These are phyloP conservation scores for Nematocida ausubeli DNA, from an alignment of 371 early-diverging fungal species.

Conservation along the genomic window DNA sequence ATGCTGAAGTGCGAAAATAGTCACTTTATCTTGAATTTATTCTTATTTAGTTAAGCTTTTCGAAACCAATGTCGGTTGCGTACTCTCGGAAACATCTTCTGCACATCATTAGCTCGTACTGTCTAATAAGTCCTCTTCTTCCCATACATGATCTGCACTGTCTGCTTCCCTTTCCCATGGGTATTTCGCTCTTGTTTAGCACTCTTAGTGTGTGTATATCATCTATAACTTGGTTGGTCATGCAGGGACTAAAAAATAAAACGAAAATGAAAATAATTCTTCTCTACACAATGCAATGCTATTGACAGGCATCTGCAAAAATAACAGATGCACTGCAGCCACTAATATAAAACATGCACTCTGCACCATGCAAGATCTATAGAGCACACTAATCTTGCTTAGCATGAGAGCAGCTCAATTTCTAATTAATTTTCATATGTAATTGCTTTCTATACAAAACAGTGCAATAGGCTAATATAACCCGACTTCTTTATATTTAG, in stretches of 20 bases:
- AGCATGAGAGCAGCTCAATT: no score
- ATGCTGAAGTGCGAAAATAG: no score
- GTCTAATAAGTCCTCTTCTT: constrained; percentile 97
- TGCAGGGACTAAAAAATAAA: constrained; percentile 46
- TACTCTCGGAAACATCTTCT: constrained; percentile 99
- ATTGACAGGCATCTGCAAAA: no score
- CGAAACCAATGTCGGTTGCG: constrained; percentile 92
- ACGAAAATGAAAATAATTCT: constrained; percentile 14
- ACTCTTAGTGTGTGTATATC: constrained; percentile 35
- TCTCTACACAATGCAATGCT: no score
- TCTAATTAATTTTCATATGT: no score
- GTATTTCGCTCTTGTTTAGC: constrained; percentile 29
- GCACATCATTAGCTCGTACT: constrained; percentile 95
- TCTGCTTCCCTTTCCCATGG: constrained; percentile 62
- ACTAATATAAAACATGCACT: no score
- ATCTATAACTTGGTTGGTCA: constrained; percentile 33
- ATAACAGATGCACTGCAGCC: no score
- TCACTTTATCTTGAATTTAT: constrained; percentile 32
- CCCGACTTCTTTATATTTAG: no score
- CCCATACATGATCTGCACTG: constrained; percentile 71
- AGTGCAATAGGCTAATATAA: no score
- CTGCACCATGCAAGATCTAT: no score
- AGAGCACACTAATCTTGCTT: no score
- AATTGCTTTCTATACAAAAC: no score
- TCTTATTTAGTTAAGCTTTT: constrained; percentile 62